Evolutionary conservation across 164 flowering plant species (phyloP), one percentile per base, ranked within the genome.

Genomic region (Chimonanthus salicifolius): DNA sequence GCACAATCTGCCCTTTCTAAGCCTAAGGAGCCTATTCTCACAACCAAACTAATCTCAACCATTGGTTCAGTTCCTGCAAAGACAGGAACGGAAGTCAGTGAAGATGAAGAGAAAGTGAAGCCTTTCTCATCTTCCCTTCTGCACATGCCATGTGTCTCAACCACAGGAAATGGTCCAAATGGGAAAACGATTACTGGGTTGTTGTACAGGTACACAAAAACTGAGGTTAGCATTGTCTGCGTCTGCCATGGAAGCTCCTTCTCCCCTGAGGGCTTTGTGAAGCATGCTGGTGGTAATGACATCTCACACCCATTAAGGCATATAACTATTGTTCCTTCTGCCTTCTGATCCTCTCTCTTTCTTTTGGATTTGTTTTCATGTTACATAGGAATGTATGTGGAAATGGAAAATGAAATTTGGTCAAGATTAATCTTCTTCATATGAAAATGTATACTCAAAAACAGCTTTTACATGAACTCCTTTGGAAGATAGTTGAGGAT

Each of bases 221-320:
- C 82, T 4, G 94, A 91, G 80, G 86, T 91, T 5, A 83, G 85
- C 79, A 90, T 90, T 7, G 67, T 90, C 18, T 91, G 97, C 67
- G 90, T 90, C 11, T 91, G 97, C 82, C 97, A 91, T 78, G 97
- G 97, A 50, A 79, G 68, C 65, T 85, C 85, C 3, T 87, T 91
- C 76, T 82, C 90, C 2, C 97, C 97, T 0, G 87, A 90, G 2
- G 90, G 83, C 80, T 91, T 91, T 60, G 89, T 91, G 68, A 77
- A 83, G 80, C 94, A 90, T 74, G 92, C 94, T 0, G 97, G 97
- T 3, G 88, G 90, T 20, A 74, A 78, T 0, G 91, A 86, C 50
- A 69, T 87, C 4, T 67, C 86, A 0, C 80, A 90, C 44, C 94
- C 97, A 5, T 46, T 90, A 68, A 82, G 76, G 71, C 88, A 87